Evolutionary conservation across 495 filamentous ascomycete species (phyloP).

Genomic region (Aspergillus homomorphus): DNA sequence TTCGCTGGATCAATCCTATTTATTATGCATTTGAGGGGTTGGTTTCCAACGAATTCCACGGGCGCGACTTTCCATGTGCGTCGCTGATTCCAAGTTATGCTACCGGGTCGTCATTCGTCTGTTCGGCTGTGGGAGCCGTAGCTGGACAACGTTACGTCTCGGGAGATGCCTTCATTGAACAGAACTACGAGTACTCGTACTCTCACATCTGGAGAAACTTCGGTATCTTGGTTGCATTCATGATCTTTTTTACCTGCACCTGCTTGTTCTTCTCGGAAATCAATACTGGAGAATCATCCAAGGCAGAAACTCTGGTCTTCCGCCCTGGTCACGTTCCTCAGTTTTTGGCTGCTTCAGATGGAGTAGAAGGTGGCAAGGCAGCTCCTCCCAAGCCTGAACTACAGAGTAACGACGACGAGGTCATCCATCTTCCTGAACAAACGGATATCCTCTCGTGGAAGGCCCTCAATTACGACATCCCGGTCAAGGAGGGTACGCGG

Average conservation of each 20-base stretch:
- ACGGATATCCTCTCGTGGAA: slow-evolving; percentile 69
- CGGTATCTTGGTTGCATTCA: slow-evolving; percentile 60
- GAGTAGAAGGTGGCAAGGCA: slow-evolving; percentile 17
- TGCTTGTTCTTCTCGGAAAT: slow-evolving; percentile 39
- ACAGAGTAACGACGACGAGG: slow-evolving; percentile 22
- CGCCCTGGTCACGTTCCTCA: slow-evolving; percentile 33
- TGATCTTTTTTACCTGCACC: slow-evolving; percentile 49
- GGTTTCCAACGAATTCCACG: slow-evolving; percentile 56
- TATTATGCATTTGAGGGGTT: slow-evolving; percentile 39
- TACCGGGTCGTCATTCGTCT: slow-evolving; percentile 41
- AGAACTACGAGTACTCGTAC: slow-evolving; percentile 50
- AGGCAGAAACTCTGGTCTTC: slow-evolving; percentile 36
- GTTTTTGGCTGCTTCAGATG: slow-evolving; percentile 20
- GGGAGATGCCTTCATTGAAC: slow-evolving; percentile 50
- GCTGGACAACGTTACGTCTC: slow-evolving; percentile 46
- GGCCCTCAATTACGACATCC: slow-evolving; percentile 64
- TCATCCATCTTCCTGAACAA: slow-evolving; percentile 44
- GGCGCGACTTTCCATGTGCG: slow-evolving; percentile 43
- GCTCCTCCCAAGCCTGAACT: slow-evolving; percentile 17
- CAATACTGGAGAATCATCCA: slow-evolving; percentile 29
- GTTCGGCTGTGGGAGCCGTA: slow-evolving; percentile 49
- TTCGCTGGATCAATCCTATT: slow-evolving; percentile 41
- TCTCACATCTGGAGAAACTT: slow-evolving; percentile 62
- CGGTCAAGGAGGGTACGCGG: slow-evolving; percentile 52
- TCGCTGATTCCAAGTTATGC: slow-evolving; percentile 37